Evolutionary conservation across 2,329 filamentous ascomycete genomes (phyloP), one percentile per base, ranked within the genome.

Genomic region (Nothomitra cinnamomea): DNA sequence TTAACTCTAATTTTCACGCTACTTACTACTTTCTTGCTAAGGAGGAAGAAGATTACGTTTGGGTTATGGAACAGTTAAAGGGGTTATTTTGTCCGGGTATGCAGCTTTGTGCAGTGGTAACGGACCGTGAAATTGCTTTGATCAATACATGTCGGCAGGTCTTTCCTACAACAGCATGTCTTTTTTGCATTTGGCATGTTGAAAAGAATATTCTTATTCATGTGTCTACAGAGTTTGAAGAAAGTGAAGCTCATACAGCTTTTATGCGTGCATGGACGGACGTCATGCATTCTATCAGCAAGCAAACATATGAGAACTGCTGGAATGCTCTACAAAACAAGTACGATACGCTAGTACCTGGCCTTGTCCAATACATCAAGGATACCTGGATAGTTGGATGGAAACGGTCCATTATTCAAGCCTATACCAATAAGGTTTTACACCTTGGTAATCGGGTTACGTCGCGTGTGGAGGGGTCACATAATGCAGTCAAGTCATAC

Each of bases 11-110:
- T n/a, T n/a, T n/a, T n/a, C n/a, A 51, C 21, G 19, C 38, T 38
- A 17, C 32, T 2, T 51, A 35, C 8, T 10, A 13, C 22, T 51
- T 51, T 25, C 25, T 51, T 1, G 38, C n/a, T n/a, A n/a, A n/a
- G n/a, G n/a, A n/a, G n/a, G n/a, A n/a, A n/a, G n/a, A n/a, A 36
- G 22, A 51, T 32, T 51, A 51, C 22, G 28, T 51, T 22, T 51
- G 49, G 28, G 49, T n/a, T 1, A 24, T 38, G 3, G 49, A 36
- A 17, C 15, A 36, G 24, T 22, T 51, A 10, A 51, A 51, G 35
- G 13, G 15, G 24, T 15, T 51, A 1, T 51, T 35, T 17, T n/a
- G n/a, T n/a, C n/a, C n/a, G n/a, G 35, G 13, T 38, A 41, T 7
- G 15, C 13, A 22, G 17, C 24, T 41, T 10, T 2, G 7, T 8